Conservation (phyloP, 78 protist genomes). For the Tieghemostelium lacteum region DNA sequence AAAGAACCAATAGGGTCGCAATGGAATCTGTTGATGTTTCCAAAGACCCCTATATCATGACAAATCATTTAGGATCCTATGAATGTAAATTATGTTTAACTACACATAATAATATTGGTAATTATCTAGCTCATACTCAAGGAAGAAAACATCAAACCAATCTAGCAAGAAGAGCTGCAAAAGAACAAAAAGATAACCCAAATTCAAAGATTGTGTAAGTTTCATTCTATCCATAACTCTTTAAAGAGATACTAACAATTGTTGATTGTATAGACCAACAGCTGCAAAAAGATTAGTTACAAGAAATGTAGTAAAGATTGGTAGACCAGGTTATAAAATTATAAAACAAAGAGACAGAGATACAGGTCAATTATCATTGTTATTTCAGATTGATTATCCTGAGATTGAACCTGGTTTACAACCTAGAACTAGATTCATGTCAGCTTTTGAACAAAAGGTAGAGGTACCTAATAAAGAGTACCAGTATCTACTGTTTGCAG, state of each 20-base stretch:
- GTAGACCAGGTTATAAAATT: slow-evolving; percentile 95
- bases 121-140: slow-evolving; percentile 96
- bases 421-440: slow-evolving; percentile 98
- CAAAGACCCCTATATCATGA: slow-evolving; percentile 90
- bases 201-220: background rate
- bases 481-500: slow-evolving; percentile 97
- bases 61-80: slow-evolving; percentile 85
- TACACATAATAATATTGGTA: slow-evolving; percentile 97
- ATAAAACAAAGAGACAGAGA: slow-evolving; percentile 79
- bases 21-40: slow-evolving; percentile 93
- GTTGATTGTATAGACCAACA: background rate
- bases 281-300: slow-evolving; percentile 2
- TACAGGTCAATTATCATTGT: slow-evolving; percentile 58
- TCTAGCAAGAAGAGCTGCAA: slow-evolving; percentile 87
- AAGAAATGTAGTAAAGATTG: slow-evolving; percentile 91
- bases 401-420: slow-evolving; percentile 94
- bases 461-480: slow-evolving; percentile 88
- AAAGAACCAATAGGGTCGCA: slow-evolving; percentile 94
- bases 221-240: background rate
- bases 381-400: slow-evolving; percentile 96
- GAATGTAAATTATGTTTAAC: slow-evolving; percentile 99
- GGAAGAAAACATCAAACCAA: slow-evolving; percentile 96
- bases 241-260: background rate
- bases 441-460: slow-evolving; percentile 97
- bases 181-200: slow-evolving; percentile 53